These are phyloP conservation scores for Kurtzmaniella quercitrusa DNA, from an alignment of 1,139 yeast genomes.

Conservation along the genomic window DNA sequence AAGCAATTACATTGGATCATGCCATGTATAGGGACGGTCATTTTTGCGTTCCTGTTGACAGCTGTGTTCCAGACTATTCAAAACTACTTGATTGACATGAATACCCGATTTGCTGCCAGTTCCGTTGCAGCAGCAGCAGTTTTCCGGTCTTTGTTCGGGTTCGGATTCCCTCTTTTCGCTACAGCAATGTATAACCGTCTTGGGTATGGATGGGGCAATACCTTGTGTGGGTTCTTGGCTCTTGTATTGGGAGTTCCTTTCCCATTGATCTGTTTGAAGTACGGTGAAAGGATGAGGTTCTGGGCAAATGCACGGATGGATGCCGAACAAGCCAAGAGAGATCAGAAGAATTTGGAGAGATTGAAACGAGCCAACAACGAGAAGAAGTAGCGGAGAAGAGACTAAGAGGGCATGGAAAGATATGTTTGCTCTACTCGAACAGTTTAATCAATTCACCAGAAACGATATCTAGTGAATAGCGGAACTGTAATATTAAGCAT, in stretches of 20 bases:
- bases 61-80: slow-evolving; percentile 44
- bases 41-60: slow-evolving; percentile 42
- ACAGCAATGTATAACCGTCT: slow-evolving; percentile 32
- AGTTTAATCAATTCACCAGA: too few relatives aligned
- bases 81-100: slow-evolving; percentile 43
- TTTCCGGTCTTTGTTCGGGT: slow-evolving; percentile 40
- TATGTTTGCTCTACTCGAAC: too few relatives aligned
- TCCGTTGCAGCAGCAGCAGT: slow-evolving; percentile 48
- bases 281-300: slow-evolving; percentile 35
- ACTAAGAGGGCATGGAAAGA: too few relatives aligned
- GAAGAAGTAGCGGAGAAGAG: background rate
- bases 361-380: slow-evolving; percentile 15
- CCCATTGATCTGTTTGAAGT: slow-evolving; percentile 37
- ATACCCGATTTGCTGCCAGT: slow-evolving; percentile 40
- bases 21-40: slow-evolving; percentile 42
- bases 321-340: slow-evolving; percentile 26
- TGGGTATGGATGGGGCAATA: slow-evolving; percentile 46
- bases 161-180: slow-evolving; percentile 41
- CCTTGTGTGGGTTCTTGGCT: slow-evolving; percentile 40
- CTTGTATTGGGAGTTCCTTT: slow-evolving; percentile 39
- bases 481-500: background rate
- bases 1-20: slow-evolving; percentile 41
- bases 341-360: slow-evolving; percentile 28
- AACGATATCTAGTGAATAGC: background rate
- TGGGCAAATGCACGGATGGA: slow-evolving; percentile 36